Evolutionary conservation across 1,284 basidiomycete species (phyloP).

Genomic region (Marasmius oreades): DNA sequence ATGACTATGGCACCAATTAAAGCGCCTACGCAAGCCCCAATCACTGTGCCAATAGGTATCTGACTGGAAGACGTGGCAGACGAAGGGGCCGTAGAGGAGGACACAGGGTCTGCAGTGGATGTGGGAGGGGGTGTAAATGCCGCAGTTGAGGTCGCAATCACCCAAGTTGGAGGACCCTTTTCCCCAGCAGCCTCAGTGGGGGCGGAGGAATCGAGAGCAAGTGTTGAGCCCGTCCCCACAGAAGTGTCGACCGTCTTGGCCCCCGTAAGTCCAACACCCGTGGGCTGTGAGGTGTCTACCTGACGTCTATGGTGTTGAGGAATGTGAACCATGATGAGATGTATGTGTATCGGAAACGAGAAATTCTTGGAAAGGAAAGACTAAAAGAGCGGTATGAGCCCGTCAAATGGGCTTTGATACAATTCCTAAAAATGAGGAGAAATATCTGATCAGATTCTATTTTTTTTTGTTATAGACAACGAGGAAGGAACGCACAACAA

Average conservation of each 20-base stretch:
- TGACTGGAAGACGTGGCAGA: slow-evolving; percentile 23
- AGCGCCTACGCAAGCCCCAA: slow-evolving; percentile 51
- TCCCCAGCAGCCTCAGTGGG: slow-evolving; percentile 4
- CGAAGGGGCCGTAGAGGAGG: slow-evolving; percentile 19
- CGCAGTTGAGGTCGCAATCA: slow-evolving; percentile 12
- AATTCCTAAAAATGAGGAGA: neutral
- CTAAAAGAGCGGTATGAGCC: slow-evolving; percentile 8
- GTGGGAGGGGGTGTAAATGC: slow-evolving; percentile 12
- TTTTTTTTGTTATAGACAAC: neutral
- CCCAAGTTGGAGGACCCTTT: slow-evolving; percentile 21
- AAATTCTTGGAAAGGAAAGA: neutral
- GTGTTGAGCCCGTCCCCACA: slow-evolving; percentile 12
- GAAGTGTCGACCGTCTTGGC: slow-evolving; percentile 37
- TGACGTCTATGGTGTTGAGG: slow-evolving; percentile 7
- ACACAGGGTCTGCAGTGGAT: slow-evolving; percentile 11
- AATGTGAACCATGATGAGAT: slow-evolving; percentile 9
- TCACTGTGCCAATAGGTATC: slow-evolving; percentile 46
- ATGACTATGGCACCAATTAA: slow-evolving; percentile 41
- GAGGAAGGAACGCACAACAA: neutral
- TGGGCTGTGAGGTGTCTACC: slow-evolving; percentile 44
- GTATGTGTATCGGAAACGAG: slow-evolving; percentile 1
- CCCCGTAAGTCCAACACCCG: slow-evolving; percentile 45
- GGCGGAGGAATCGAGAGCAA: slow-evolving; percentile 24
- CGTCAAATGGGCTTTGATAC: neutral
- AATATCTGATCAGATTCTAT: neutral